Conservation (phyloP, 768 basidiomycete species). For the Nevesoporus exiguus region DNA sequence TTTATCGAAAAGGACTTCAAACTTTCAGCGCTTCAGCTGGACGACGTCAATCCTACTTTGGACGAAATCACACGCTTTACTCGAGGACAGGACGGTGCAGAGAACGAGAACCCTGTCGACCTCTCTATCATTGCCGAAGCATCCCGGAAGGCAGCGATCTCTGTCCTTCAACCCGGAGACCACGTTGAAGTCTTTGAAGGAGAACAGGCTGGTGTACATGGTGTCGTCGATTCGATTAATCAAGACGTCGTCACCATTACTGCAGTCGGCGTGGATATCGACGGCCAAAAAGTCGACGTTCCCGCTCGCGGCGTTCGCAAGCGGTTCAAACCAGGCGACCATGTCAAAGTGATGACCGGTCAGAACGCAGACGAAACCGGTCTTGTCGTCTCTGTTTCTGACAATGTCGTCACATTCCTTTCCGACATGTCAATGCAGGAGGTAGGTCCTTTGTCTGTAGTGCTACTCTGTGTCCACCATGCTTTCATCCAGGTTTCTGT, state of each 20-base stretch:
- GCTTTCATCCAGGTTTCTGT: slow-evolving; percentile 70
- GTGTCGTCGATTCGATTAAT: slow-evolving; percentile 85
- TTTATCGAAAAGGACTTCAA: slow-evolving; percentile 97
- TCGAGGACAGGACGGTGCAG: slow-evolving; percentile 66
- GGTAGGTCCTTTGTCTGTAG: slow-evolving; percentile 41
- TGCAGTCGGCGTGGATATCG: slow-evolving; percentile 77
- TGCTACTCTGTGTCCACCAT: slow-evolving; percentile 3
- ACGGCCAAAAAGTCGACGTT: slow-evolving; percentile 82
- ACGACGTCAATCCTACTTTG: slow-evolving; percentile 91
- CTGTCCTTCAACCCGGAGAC: slow-evolving; percentile 95
- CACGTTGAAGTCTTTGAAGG: slow-evolving; percentile 97
- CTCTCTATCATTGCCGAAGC: slow-evolving; percentile 91
- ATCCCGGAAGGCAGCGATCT: slow-evolving; percentile 84
- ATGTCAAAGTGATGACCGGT: slow-evolving; percentile 97
- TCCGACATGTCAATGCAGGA: slow-evolving; percentile 98
- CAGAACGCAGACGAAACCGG: slow-evolving; percentile 95
- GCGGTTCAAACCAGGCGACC: slow-evolving; percentile 94
- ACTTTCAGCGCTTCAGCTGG: slow-evolving; percentile 67
- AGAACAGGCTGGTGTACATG: slow-evolving; percentile 90
- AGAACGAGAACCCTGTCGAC: slow-evolving; percentile 71
- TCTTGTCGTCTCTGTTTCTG: slow-evolving; percentile 86
- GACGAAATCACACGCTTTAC: slow-evolving; percentile 95
- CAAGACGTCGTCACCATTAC: slow-evolving; percentile 85
- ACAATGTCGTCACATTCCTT: slow-evolving; percentile 90
- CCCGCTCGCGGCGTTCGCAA: slow-evolving; percentile 89